Evolutionary conservation across 768 basidiomycete species (phyloP).

Genomic region (Suillus placidus): DNA sequence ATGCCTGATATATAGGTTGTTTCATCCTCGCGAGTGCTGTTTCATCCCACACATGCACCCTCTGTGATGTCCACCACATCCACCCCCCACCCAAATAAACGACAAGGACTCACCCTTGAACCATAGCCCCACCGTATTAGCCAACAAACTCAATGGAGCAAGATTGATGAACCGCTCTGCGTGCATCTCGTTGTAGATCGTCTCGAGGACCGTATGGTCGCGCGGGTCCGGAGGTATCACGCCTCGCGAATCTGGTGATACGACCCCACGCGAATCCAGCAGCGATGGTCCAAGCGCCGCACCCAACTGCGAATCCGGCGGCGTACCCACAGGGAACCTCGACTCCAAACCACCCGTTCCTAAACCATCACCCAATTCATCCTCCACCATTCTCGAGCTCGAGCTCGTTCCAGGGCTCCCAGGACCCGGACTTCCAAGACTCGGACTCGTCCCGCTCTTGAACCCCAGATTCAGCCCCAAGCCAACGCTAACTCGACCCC

Average conservation of each 20-base stretch:
- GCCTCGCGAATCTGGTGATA: neutral
- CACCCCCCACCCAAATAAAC: neutral
- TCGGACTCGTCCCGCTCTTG: neutral
- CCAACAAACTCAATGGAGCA: slow-evolving; percentile 61
- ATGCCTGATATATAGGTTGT: neutral
- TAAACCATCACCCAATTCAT: neutral
- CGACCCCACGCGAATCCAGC: no score
- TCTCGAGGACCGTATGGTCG: slow-evolving; percentile 66
- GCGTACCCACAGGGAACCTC: neutral
- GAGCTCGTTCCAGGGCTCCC: no score
- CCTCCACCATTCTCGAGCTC: neutral
- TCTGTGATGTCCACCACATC: neutral
- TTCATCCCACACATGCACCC: neutral
- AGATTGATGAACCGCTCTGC: slow-evolving; percentile 69
- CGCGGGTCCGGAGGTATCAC: slow-evolving; percentile 51
- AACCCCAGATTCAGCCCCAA: neutral
- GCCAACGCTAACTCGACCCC: neutral
- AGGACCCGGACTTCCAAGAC: neutral
- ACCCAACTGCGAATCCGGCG: neutral
- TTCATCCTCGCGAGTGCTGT: no score
- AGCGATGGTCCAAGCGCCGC: neutral
- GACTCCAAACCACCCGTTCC: neutral
- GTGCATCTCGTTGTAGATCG: slow-evolving; percentile 70
- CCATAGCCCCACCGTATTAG: slow-evolving; percentile 57
- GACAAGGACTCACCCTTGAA: slow-evolving; percentile 53